Conservation (phyloP, 2,329 filamentous ascomycete species). For the Fusarium sp. region DNA sequence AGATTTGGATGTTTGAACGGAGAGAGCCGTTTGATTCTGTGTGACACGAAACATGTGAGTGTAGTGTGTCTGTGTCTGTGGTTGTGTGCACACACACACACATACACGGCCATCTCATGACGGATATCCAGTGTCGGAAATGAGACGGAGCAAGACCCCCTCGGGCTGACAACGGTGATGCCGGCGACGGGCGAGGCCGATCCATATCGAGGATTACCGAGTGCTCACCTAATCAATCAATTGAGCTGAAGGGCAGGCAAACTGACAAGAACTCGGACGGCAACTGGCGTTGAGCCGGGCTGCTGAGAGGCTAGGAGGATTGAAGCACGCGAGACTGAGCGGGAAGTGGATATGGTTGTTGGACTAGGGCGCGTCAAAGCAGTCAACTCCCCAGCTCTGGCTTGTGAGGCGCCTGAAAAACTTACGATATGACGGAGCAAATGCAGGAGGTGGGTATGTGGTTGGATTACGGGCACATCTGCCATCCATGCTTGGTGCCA, state of each 20-base stretch:
- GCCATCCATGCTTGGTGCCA: neutral
- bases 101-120: neutral
- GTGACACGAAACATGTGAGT: conserved; percentile 11
- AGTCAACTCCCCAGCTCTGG: conserved; percentile 3
- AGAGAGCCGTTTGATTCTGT: conserved; percentile 5
- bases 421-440: conserved; percentile 21
- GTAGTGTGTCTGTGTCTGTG: neutral
- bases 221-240: neutral
- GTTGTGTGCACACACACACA: neutral
- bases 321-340: conserved; percentile 15
- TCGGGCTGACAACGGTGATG: neutral
- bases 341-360: conserved; percentile 38
- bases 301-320: conserved; percentile 13
- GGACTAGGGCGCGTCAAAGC: conserved; percentile 7
- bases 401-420: conserved; percentile 9
- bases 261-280: conserved; percentile 2
- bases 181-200: neutral
- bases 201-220: neutral
- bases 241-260: neutral
- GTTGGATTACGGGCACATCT: conserved; percentile 12
- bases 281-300: conserved; percentile 7
- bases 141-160: neutral
- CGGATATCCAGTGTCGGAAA: neutral
- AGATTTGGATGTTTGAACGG: neutral
- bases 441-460: conserved; percentile 25